A percentile compares a stretch with the other conserved stretches of the same genome.
Conservation (phyloP, 176 grass and related monocot species). For the Otatea glauca region DNA sequence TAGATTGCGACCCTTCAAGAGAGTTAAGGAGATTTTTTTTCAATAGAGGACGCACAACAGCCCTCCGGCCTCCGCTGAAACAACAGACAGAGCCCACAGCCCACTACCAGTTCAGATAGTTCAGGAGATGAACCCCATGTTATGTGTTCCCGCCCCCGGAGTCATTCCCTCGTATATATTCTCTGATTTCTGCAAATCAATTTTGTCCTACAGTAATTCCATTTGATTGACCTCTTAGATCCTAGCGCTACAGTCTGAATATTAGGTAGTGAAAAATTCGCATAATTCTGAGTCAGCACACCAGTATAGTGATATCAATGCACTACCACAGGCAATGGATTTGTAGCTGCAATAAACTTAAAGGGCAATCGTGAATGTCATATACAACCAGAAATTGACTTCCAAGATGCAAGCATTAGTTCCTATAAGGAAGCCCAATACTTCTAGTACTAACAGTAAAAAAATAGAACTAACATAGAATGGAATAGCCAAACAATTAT, state of each 20-base stretch:
- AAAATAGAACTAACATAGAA: constrained; percentile 16
- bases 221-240: not conserved
- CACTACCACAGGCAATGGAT: not conserved
- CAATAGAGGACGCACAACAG: not conserved
- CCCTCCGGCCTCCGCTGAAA: not conserved
- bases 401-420: not conserved
- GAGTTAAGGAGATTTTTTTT: not conserved
- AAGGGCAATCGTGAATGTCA: not conserved
- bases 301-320: not conserved
- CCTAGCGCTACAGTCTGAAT: not conserved
- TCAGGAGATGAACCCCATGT: not conserved
- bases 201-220: constrained; percentile 15
- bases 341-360: constrained; percentile 7
- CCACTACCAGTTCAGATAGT: not conserved
- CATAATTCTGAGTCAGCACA: not conserved
- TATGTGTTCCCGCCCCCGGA: not conserved
- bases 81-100: not conserved
- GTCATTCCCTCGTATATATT: not conserved
- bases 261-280: not conserved
- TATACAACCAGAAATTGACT: constrained; percentile 15
- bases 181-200: constrained; percentile 19
- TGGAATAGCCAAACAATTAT: not conserved
- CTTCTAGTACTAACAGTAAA: not conserved
- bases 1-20: not conserved
- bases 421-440: constrained; percentile 20